Conservation (phyloP, 768 basidiomycete species). For the Kwoniella mangroviensis region DNA sequence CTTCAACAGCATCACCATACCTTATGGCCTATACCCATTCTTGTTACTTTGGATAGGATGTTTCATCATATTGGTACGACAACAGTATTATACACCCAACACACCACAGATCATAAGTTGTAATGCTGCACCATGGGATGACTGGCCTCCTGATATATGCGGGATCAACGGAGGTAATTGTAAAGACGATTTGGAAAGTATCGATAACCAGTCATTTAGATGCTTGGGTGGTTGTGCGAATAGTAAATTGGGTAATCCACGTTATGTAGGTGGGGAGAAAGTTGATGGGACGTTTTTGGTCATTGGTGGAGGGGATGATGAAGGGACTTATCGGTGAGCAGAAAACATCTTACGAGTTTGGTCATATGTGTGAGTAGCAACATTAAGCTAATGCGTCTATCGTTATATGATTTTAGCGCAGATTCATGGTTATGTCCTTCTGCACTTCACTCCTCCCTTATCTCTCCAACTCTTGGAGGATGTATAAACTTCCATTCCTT, state of each 20-base stretch:
- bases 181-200: conserved; percentile 18
- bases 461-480: conserved; percentile 36
- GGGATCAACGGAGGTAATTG: conserved; percentile 43
- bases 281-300: conserved; percentile 36
- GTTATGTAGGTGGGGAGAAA: conserved; percentile 40
- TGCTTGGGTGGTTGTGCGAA: conserved; percentile 49
- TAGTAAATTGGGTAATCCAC: conserved; percentile 41
- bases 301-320: conserved; percentile 38
- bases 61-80: conserved; percentile 45
- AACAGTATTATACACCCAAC: conserved; percentile 40
- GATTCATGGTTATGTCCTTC: conserved; percentile 53
- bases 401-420: conserved; percentile 29
- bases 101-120: conserved; percentile 33
- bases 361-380: neutral
- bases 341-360: too few species aligned
- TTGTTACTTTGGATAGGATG: conserved; percentile 37
- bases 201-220: conserved; percentile 26
- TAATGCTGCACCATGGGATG: conserved; percentile 34
- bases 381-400: neutral
- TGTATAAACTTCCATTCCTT: conserved; percentile 35
- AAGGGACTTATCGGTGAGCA: conserved; percentile 42
- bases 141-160: conserved; percentile 50
- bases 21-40: conserved; percentile 21
- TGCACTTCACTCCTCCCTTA: conserved; percentile 40
- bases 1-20: conserved; percentile 7